Evolutionary conservation across 306 rosid genomes (phyloP).

Genomic region (Trifolium fragiferum): DNA sequence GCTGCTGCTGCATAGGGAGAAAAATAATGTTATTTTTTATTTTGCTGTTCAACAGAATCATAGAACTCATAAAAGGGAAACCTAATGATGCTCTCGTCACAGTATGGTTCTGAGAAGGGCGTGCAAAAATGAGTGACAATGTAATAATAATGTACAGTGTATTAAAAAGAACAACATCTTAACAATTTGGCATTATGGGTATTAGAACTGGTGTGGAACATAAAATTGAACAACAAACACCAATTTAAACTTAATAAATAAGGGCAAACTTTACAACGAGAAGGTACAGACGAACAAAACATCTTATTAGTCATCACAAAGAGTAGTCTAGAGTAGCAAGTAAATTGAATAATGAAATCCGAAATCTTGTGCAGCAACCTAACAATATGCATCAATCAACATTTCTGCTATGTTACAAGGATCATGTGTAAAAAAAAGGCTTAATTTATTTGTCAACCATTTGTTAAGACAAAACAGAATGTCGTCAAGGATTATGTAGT

Average conservation of each 20-base stretch:
- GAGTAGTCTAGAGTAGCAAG: not conserved
- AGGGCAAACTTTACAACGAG: not conserved
- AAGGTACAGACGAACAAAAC: not conserved
- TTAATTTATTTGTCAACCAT: too few species aligned
- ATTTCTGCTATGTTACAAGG: not conserved
- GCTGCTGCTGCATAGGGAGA: conserved; percentile 38
- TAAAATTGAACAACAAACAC: not conserved
- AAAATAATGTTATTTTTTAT: conserved; percentile 46
- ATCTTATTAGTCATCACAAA: not conserved
- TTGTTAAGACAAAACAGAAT: not conserved
- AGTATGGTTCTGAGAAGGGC: not conserved
- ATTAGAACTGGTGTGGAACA: not conserved
- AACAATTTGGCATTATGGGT: too few species aligned
- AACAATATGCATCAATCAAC: not conserved
- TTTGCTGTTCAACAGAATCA: conserved; percentile 37
- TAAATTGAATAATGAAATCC: not conserved
- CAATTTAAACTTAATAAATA: not conserved
- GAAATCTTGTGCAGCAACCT: not conserved
- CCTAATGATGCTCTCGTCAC: not conserved
- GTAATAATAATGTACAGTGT: not conserved
- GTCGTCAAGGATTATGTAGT: not conserved
- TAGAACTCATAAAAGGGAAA: conserved; percentile 6
- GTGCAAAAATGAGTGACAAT: not conserved
- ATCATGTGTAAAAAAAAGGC: not conserved
- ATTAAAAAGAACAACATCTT: too few species aligned